Percentiles rank a stretch among this genome's conserved stretches.
These are phyloP conservation scores for Paspalum notatum DNA, from an alignment of 176 grass and related monocot genomes.

Conservation along the genomic window DNA sequence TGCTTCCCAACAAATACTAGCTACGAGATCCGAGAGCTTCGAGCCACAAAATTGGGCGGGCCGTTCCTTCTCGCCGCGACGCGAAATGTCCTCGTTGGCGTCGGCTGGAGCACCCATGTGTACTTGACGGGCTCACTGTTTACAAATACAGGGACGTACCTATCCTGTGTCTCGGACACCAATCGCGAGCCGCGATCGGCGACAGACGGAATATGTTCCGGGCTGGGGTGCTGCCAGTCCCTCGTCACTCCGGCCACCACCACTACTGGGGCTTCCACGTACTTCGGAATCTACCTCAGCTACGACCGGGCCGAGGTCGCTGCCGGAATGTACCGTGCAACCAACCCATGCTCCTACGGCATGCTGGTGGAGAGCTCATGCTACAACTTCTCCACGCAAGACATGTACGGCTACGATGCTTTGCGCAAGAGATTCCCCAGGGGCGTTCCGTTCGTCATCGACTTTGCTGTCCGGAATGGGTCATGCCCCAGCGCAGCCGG, in stretches of 20 bases:
- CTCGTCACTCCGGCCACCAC: not conserved
- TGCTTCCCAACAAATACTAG: too few species aligned
- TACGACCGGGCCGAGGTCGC: too few species aligned
- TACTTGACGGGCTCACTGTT: not conserved
- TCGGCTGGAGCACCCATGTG: not conserved
- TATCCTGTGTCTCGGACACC: not conserved
- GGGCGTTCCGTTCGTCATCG: too few species aligned
- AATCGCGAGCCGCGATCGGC: not conserved
- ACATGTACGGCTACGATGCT: too few species aligned
- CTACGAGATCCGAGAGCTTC: not conserved
- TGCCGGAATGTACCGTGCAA: too few species aligned
- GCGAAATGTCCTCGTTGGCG: not conserved
- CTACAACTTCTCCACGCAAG: not conserved
- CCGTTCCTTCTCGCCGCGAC: not conserved
- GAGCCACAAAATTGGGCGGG: not conserved
- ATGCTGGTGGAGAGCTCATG: conserved; percentile 3
- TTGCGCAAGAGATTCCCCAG: too few species aligned
- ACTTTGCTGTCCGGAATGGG: too few species aligned
- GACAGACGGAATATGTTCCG: not conserved
- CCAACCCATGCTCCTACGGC: conserved; percentile 15
- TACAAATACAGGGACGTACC: not conserved
- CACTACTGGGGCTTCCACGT: too few species aligned
- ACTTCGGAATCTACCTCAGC: not conserved
- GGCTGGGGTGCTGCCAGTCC: not conserved
- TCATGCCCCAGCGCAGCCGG: too few species aligned